phyloP scores from a whole-genome alignment of 768 basidiomycete genomes.

The Mycena polygramma region DNA sequence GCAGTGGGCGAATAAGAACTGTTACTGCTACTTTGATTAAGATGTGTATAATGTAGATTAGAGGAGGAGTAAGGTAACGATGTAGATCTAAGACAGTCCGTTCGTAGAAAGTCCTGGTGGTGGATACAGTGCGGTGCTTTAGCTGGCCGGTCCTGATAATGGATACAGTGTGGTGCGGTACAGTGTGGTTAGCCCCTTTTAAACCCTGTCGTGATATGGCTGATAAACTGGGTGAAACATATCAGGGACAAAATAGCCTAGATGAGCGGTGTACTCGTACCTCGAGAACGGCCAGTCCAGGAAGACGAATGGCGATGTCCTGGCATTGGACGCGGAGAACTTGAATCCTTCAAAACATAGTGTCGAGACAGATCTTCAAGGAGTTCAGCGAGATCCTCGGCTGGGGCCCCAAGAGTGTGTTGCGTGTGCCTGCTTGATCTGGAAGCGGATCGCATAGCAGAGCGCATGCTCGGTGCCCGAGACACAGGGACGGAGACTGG shows the following conservation, averaged over 20 bases:
- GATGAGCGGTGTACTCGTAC: not conserved
- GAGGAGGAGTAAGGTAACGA: not conserved
- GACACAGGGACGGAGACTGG: conserved; percentile 19
- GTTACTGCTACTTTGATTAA: not conserved
- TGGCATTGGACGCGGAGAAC: not conserved
- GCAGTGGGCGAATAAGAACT: too few species aligned
- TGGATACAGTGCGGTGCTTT: not conserved
- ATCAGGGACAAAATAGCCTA: not conserved
- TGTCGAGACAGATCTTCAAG: conserved; percentile 24
- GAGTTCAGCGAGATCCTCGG: conserved; percentile 24
- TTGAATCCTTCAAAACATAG: conserved; percentile 18
- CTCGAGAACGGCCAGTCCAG: conserved; percentile 22
- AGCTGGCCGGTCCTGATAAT: not conserved
- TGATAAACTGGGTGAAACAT: not conserved
- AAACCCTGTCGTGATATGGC: not conserved
- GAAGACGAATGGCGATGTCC: conserved; percentile 19
- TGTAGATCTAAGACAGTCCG: not conserved
- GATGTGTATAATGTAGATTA: not conserved
- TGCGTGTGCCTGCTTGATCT: not conserved
- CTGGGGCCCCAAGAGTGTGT: not conserved
- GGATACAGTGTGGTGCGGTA: not conserved
- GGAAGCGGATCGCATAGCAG: not conserved
- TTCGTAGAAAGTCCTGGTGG: not conserved
- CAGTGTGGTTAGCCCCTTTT: not conserved
- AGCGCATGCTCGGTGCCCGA: conserved; percentile 6